Evolutionary conservation across 2,329 filamentous ascomycete genomes (phyloP).

Genomic region (Bipolaris victoriae): DNA sequence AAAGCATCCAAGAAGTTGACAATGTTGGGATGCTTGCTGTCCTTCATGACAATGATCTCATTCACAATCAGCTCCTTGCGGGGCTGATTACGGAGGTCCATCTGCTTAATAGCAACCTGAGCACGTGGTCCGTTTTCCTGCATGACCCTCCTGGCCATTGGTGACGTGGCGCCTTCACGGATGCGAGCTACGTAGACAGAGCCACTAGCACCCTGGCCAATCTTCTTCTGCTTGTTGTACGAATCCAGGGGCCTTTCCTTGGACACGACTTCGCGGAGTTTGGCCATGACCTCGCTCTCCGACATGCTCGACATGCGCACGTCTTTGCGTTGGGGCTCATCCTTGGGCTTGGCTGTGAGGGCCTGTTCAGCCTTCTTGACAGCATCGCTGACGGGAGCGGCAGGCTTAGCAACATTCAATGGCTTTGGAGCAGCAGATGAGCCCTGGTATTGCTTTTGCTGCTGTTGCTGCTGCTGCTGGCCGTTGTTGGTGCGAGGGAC

Average conservation of each 20-base stretch:
- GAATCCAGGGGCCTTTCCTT: conserved; percentile 93
- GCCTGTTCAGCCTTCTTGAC: conserved; percentile 91
- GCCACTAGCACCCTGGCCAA: conserved; percentile 95
- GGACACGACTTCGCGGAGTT: conserved; percentile 90
- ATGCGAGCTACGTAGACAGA: conserved; percentile 98
- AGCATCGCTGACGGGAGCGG: conserved; percentile 65
- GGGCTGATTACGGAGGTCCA: conserved; percentile 97
- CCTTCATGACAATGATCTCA: conserved; percentile 99
- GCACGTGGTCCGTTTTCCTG: conserved; percentile 79
- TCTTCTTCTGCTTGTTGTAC: conserved; percentile 99
- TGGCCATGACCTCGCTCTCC: conserved; percentile 95
- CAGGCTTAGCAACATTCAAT: conserved; percentile 57
- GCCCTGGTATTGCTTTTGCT: conserved; percentile 47
- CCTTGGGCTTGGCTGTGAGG: conserved; percentile 71
- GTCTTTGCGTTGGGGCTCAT: conserved; percentile 83
- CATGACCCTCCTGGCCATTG: conserved; percentile 77
- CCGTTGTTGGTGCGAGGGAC: conserved; percentile 55
- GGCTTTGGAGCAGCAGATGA: conserved; percentile 62
- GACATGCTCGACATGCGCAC: conserved; percentile 99
- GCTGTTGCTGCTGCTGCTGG: conserved; percentile 46
- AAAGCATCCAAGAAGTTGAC: conserved; percentile 99
- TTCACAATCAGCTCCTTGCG: conserved; percentile 98
- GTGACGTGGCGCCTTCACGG: conserved; percentile 84
- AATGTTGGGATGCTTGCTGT: conserved; percentile 97
- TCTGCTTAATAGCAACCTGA: conserved; percentile 98